Conservation (phyloP, 331 rosid genomes). For the Acacia pycnantha region DNA sequence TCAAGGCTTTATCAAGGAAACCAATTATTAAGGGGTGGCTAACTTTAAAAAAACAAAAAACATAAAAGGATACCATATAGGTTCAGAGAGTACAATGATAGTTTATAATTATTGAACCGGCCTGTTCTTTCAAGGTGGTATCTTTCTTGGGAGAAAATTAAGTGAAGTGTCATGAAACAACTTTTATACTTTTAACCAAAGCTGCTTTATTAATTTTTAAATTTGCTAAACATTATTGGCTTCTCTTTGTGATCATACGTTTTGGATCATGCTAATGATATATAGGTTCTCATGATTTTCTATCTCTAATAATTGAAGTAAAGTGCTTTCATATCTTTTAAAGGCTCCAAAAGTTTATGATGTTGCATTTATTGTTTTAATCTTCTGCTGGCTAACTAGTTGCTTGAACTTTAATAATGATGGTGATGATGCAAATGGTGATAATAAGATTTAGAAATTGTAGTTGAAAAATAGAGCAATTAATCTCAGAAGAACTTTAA, state of each 20-base stretch:
- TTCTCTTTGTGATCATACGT: not conserved
- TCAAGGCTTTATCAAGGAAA: constrained; percentile 16
- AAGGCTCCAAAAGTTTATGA: constrained; percentile 1
- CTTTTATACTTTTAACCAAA: not conserved
- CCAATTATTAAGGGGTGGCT: not conserved
- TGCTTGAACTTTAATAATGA: not conserved
- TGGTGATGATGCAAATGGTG: not conserved
- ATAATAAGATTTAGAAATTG: not conserved
- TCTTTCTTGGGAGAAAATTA: not conserved
- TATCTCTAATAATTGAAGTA: not conserved
- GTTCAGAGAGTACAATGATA: not conserved
- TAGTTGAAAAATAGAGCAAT: not conserved
- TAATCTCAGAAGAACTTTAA: not conserved
- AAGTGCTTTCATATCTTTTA: not conserved
- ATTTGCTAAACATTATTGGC: not conserved
- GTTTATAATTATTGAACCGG: not conserved
- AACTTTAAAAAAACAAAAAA: not conserved
- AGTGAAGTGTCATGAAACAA: not conserved
- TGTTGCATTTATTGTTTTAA: not conserved
- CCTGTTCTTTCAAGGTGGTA: not conserved
- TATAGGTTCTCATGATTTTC: not conserved
- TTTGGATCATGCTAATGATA: not conserved
- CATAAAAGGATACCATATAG: not conserved
- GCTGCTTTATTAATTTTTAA: not conserved
- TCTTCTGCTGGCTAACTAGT: not conserved